Conservation (phyloP, 2,329 filamentous ascomycete genomes). For the Acephala macrosclerotiorum region DNA sequence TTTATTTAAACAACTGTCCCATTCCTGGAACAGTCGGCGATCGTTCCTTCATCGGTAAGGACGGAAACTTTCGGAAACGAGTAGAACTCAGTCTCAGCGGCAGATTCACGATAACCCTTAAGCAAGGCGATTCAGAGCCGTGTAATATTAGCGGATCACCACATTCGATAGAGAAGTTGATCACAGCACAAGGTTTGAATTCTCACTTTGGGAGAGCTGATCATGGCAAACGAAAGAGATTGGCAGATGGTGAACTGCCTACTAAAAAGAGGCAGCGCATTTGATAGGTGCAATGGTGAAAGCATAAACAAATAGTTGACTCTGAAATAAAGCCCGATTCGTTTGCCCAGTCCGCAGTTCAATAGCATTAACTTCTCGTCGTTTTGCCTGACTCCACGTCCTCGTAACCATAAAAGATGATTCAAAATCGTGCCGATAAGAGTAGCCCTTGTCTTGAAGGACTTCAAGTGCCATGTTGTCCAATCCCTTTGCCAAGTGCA, state of each 20-base stretch:
- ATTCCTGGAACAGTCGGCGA: slow-evolving; percentile 12
- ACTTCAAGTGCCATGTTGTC: too few species aligned
- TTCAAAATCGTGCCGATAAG: too few species aligned
- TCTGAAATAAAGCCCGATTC: too few species aligned
- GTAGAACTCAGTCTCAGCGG: slow-evolving; percentile 11
- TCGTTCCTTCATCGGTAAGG: slow-evolving; percentile 14
- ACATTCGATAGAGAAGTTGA: slow-evolving; percentile 14
- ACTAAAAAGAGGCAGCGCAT: not conserved
- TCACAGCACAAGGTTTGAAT: slow-evolving; percentile 11
- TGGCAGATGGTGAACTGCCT: not conserved
- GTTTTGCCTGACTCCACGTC: too few species aligned
- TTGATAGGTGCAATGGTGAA: too few species aligned
- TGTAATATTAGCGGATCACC: slow-evolving; percentile 12
- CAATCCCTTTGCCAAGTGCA: too few species aligned
- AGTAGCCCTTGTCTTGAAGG: too few species aligned
- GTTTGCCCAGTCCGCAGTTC: too few species aligned
- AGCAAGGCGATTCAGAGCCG: not conserved
- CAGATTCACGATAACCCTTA: slow-evolving; percentile 18
- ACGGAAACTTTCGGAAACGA: slow-evolving; percentile 21
- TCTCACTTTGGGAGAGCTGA: not conserved
- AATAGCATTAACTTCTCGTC: too few species aligned
- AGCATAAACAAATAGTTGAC: too few species aligned
- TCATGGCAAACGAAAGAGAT: slow-evolving; percentile 4
- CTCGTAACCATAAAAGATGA: too few species aligned
- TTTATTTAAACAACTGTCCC: slow-evolving; percentile 19